Base-by-base conservation (phyloP, 2,329 filamentous ascomycete genomes). In the Blastomyces emzantsi region DNA sequence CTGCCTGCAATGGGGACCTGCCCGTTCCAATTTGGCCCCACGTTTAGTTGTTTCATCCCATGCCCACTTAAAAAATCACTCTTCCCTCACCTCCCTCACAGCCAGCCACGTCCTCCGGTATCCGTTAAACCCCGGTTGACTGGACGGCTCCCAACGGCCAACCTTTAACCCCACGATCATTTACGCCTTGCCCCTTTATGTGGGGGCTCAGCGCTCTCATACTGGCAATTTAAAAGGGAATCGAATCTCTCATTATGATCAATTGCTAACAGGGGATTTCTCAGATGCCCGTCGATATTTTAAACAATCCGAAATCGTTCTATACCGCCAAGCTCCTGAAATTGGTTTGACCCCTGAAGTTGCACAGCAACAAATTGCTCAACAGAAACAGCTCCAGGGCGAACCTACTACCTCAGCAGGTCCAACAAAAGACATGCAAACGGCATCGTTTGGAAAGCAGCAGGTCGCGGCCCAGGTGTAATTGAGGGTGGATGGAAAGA, bases 251-350 rank as follows among this genome's bases (percentile, higher is more conserved):
- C n/a, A 28, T 49, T 8, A 19, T 8, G 11, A n/a, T 11, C 25
- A 33, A 49, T 36, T 19, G n/a, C 58, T 60, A 49, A 60, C 25
- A 28, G 51, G 19, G 25, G 25, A 11, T 28, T 36, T 36, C n/a
- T 59, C 55, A 92, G 94, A 99, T 76, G 94, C 94, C 60, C 87
- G 94, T 71, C 87, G 94, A 71, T 99, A 99, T 80, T 99, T 99
- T 80, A 99, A 99, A 78, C 94, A 99, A 77, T 97, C 92, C 61
- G 94, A 99, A 79, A 99, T 99, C 74, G 92, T 97, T 64, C 87
- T 99, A 61, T 97, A 90, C 80, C 87, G 94, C 68, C 94, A 97
- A 73, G 76, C 79, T 33, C 79, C 79, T 59, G 79, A 81, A 65
- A 74, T 78, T 63, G 74, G 74, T 30, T 69, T 72, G n/a, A 77